These are phyloP conservation scores for Trichoderma koningii DNA, from an alignment of 2,329 filamentous ascomycete genomes.

Conservation along the genomic window DNA sequence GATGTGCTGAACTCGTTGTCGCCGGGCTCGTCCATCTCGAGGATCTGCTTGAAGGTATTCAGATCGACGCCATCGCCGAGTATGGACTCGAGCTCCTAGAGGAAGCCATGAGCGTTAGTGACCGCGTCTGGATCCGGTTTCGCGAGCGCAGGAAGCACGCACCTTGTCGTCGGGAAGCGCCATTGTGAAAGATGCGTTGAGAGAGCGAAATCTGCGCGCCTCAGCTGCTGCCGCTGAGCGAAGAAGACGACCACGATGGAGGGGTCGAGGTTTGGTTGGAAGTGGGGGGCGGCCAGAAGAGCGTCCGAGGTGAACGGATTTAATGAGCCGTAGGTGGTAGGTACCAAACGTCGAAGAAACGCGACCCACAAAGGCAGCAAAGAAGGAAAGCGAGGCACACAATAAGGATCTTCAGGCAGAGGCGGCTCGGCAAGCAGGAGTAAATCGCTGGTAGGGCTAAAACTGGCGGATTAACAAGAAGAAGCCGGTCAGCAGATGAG, in stretches of 20 bases:
- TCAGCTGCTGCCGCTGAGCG: conserved; percentile 6
- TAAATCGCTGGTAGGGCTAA: not conserved
- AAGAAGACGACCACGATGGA: conserved; percentile 20
- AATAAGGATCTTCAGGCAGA: conserved; percentile 16
- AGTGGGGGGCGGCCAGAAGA: conserved; percentile 21
- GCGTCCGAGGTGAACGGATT: conserved; percentile 19
- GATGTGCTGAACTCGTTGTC: conserved; percentile 85
- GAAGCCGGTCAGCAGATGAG: not conserved
- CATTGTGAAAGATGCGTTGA: conserved; percentile 32
- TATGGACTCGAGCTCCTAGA: conserved; percentile 53
- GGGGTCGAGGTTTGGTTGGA: conserved; percentile 22
- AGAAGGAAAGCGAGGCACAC: not conserved
- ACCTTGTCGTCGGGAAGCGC: conserved; percentile 41
- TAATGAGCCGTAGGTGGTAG: not conserved
- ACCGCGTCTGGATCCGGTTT: not conserved
- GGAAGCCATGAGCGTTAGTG: conserved; percentile 47
- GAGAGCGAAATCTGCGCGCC: conserved; percentile 9
- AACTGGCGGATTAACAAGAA: not conserved
- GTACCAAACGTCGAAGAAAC: not conserved
- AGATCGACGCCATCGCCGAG: conserved; percentile 77
- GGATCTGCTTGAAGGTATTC: conserved; percentile 86
- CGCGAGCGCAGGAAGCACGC: conserved; percentile 26
- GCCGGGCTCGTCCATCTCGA: conserved; percentile 95
- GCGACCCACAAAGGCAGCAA: conserved; percentile 12
- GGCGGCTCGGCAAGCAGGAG: not conserved